Percentiles rank a stretch among this genome's conserved stretches.
Conservation (phyloP, 1,139 yeast species). For the Suhomyces chickasaworum region DNA sequence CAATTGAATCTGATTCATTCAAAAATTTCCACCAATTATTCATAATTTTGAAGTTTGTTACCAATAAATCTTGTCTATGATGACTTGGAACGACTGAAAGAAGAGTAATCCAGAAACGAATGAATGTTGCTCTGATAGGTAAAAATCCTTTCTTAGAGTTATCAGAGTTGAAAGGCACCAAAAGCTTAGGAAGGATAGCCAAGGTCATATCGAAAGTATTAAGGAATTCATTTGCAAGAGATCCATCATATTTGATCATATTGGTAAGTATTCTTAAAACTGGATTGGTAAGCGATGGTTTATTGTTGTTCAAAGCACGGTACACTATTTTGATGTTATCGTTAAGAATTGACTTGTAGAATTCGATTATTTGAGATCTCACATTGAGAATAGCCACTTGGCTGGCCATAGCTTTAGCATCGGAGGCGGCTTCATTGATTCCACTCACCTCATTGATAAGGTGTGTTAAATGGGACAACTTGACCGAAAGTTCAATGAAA, state of each 20-base stretch:
- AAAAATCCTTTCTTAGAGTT: slow-evolving; percentile 37
- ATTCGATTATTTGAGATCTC: slow-evolving; percentile 29
- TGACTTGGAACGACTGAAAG: slow-evolving; percentile 50
- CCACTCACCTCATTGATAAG: slow-evolving; percentile 16
- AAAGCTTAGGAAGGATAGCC: slow-evolving; percentile 60
- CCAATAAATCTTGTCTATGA: slow-evolving; percentile 62
- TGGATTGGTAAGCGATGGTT: slow-evolving; percentile 65
- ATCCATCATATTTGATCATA: slow-evolving; percentile 51
- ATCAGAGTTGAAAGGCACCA: slow-evolving; percentile 55
- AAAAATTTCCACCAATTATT: slow-evolving; percentile 67
- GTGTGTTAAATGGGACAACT: slow-evolving; percentile 30
- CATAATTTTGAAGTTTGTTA: slow-evolving; percentile 58
- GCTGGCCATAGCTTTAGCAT: slow-evolving; percentile 14
- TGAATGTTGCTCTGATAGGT: slow-evolving; percentile 58
- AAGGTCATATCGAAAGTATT: slow-evolving; percentile 69
- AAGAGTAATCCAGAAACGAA: slow-evolving; percentile 62
- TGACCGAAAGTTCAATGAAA: slow-evolving; percentile 44
- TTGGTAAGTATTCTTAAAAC: slow-evolving; percentile 56
- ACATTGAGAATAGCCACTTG: slow-evolving; percentile 16
- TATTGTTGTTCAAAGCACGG: slow-evolving; percentile 62
- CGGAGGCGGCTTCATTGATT: slow-evolving; percentile 16
- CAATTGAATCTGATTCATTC: slow-evolving; percentile 52
- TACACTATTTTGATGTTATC: slow-evolving; percentile 65
- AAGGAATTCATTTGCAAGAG: slow-evolving; percentile 56
- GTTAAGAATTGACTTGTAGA: slow-evolving; percentile 55